Base-by-base conservation (phyloP, 2,329 filamentous ascomycete genomes). In the Corniculantispora saksenae region DNA sequence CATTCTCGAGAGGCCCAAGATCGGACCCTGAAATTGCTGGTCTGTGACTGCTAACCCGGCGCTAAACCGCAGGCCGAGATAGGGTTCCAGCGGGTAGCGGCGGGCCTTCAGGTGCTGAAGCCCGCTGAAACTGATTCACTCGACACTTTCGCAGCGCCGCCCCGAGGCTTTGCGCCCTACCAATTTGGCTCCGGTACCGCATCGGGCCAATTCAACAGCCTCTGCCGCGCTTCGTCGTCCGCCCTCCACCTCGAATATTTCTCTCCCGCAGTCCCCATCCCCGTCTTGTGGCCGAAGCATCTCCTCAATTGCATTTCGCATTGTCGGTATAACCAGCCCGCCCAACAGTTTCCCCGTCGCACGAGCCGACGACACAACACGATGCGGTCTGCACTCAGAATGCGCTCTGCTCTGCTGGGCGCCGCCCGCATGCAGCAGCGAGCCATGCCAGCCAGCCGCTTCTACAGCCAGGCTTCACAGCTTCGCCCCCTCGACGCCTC, bases 401-500 rank as follows among this genome's bases (percentile, higher is more conserved):
- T 78, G 74, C 72, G 75, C 63, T 72, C 77, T 43, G 74, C 75
- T 70, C 71, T 79, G 59, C 70, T 75, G 71, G 72, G 74, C 70
- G 70, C 73, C 45, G 67, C 70, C 29, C 71, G 74, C 67, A 73
- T 78, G 75, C 76, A 47, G 75, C 76, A 47, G 79, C 82, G 70
- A 66, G 73, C 74, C 25, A 69, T 73, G 32, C 72, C 67, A 65
- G 73, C 71, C 70, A 68, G 70, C 66, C 74, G 77, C 45, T 69
- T 73, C 64, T 88, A 84, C 75, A 88, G 85, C 78, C 83, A 83
- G 1, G 70, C 76, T 21, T 71, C 83, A 13, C 84, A 86, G 75
- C 85, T 89, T 38, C 83, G 86, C 63, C 88, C 86, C 64, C 86
- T 98, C 69, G 92, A 98, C 77, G 81, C 90, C n/a, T 85, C 88